A percentile compares a stretch with the other conserved stretches of the same genome.
Evolutionary conservation across 768 basidiomycete species (phyloP).

Genomic region (Fistulinella prunicolor): DNA sequence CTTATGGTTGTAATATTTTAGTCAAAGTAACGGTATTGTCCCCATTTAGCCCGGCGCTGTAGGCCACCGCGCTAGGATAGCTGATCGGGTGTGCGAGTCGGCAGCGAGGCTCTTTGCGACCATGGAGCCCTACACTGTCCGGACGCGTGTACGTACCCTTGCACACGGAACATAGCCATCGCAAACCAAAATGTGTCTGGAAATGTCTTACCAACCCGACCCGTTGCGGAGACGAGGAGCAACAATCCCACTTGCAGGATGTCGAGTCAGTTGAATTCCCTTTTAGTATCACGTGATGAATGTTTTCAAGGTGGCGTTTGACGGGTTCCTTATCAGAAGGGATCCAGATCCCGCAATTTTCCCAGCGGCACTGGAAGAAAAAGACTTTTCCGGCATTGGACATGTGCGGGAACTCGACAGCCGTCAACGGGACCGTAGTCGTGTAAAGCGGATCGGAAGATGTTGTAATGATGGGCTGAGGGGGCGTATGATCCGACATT

Average conservation of each 20-base stretch:
- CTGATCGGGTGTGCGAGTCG: conserved; percentile 2
- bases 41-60: conserved; percentile 1
- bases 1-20: conserved; percentile 12
- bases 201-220: conserved; percentile 18
- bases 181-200: conserved; percentile 11
- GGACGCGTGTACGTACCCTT: conserved; percentile 6
- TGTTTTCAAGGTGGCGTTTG: conserved; percentile 9
- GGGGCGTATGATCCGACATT: neutral
- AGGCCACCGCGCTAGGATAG: conserved; percentile 15
- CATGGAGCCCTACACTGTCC: conserved; percentile 17
- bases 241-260: conserved; percentile 15
- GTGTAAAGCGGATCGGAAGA: neutral
- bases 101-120: conserved; percentile 3
- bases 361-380: conserved; percentile 22
- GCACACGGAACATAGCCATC: conserved; percentile 22
- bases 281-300: conserved; percentile 9
- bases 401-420: conserved; percentile 7
- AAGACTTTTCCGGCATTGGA: neutral
- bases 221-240: conserved; percentile 2
- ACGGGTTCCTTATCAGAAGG: conserved; percentile 13
- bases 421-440: conserved; percentile 4
- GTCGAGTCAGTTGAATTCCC: neutral
- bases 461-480: neutral
- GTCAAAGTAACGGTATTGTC: conserved; percentile 16
- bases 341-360: conserved; percentile 18